Evolutionary conservation across 1,284 basidiomycete species (phyloP).

Genomic region (Trametes versicolor): DNA sequence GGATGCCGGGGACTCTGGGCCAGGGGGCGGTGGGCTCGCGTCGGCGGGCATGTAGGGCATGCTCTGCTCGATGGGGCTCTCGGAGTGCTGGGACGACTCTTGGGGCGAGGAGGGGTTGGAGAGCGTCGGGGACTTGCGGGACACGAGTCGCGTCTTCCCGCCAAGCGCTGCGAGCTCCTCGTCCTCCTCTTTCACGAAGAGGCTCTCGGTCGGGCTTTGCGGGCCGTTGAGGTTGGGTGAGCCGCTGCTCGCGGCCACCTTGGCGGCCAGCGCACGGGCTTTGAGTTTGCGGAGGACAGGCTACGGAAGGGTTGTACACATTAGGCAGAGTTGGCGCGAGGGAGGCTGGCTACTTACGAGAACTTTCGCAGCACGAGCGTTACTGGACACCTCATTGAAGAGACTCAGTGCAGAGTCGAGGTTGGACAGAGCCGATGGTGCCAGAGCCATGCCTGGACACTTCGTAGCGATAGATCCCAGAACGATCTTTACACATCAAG

Average conservation of each 20-base stretch:
- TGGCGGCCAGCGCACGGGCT: slow-evolving; percentile 52
- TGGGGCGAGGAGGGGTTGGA: slow-evolving; percentile 52
- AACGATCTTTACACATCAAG: slow-evolving; percentile 58
- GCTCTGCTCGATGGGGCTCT: slow-evolving; percentile 38
- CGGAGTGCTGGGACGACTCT: slow-evolving; percentile 37
- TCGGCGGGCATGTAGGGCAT: slow-evolving; percentile 33
- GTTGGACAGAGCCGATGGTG: slow-evolving; percentile 69
- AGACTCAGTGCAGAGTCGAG: slow-evolving; percentile 68
- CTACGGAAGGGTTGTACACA: slow-evolving; percentile 43
- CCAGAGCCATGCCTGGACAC: slow-evolving; percentile 64
- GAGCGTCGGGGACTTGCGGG: slow-evolving; percentile 58
- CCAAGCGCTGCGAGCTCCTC: slow-evolving; percentile 68
- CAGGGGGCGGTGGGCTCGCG: slow-evolving; percentile 8
- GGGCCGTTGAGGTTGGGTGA: slow-evolving; percentile 13
- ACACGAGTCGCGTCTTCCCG: slow-evolving; percentile 68
- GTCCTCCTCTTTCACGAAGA: slow-evolving; percentile 60
- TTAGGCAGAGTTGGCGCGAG: background rate
- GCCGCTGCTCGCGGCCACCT: slow-evolving; percentile 17
- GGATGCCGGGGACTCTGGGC: slow-evolving; percentile 8
- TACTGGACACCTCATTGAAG: slow-evolving; percentile 62
- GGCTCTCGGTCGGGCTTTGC: slow-evolving; percentile 36
- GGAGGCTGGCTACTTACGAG: slow-evolving; percentile 52
- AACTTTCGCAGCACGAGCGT: slow-evolving; percentile 63
- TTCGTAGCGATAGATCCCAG: slow-evolving; percentile 74
- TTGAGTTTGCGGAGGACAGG: slow-evolving; percentile 67